These are phyloP conservation scores for Vitis vinifera DNA, from an alignment of 164 flowering plant species.

Conservation along the genomic window ASM3070453v1 NC_081823.1:1755501-1756000, in stretches of 20 bases:
- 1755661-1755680: slow-evolving; percentile 37
- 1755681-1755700: no score
- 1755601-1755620: slow-evolving; percentile 41
- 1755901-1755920: not conserved
- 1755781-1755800: slow-evolving; percentile 68
- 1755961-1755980: not conserved
- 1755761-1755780: slow-evolving; percentile 57
- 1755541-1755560: slow-evolving; percentile 62
- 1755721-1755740: slow-evolving; percentile 8
- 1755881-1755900: no score
- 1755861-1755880: no score
- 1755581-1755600: slow-evolving; percentile 65
- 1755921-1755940: not conserved
- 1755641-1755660: slow-evolving; percentile 61
- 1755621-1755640: slow-evolving; percentile 52
- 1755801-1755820: slow-evolving; percentile 34
- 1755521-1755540: slow-evolving; percentile 71
- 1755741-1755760: slow-evolving; percentile 56
- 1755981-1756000: not conserved
- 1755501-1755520: slow-evolving; percentile 27
- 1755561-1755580: slow-evolving; percentile 45
- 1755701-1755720: not conserved
- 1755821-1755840: not conserved
- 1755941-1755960: not conserved
- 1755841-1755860: no score